A percentile compares a stretch with the other conserved stretches of the same genome.
These are phyloP conservation scores for Suhomyces kilbournensis DNA, from an alignment of 805 yeast genomes.

Conservation along the genomic window DNA sequence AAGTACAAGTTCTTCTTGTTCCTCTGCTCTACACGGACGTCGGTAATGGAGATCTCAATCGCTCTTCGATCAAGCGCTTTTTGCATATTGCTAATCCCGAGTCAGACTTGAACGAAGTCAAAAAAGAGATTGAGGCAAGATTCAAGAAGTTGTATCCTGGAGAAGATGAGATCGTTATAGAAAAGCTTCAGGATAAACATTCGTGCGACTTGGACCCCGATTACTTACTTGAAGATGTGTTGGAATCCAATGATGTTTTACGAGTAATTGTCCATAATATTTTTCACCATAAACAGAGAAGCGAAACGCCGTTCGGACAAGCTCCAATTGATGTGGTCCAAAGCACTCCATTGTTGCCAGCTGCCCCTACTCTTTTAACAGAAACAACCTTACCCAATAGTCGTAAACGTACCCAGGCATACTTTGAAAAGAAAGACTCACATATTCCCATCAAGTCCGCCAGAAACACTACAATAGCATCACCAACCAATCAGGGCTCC, in stretches of 20 bases:
- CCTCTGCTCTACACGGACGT: conserved; percentile 22
- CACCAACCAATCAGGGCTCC: conserved; percentile 2
- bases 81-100: conserved; percentile 58
- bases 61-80: conserved; percentile 43
- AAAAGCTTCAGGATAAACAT: conserved; percentile 63
- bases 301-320: conserved; percentile 1
- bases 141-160: conserved; percentile 65
- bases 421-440: conserved; percentile 21
- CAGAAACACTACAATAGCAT: background rate
- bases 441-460: conserved; percentile 20
- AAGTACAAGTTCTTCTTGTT: conserved; percentile 35
- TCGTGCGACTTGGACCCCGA: conserved; percentile 81
- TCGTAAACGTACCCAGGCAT: conserved; percentile 19
- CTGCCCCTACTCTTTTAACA: conserved; percentile 21
- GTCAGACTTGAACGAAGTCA: conserved; percentile 46
- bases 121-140: conserved; percentile 52
- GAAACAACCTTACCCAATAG: conserved; percentile 9
- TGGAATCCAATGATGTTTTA: conserved; percentile 37
- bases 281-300: conserved; percentile 9
- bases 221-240: conserved; percentile 61
- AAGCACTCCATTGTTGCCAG: conserved; percentile 12
- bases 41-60: conserved; percentile 19
- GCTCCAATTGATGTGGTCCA: conserved; percentile 5
- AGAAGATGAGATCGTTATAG: conserved; percentile 51
- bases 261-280: conserved; percentile 33